phyloP scores from a whole-genome alignment of 495 filamentous ascomycete species.

The Neurospora sp. region DNA sequence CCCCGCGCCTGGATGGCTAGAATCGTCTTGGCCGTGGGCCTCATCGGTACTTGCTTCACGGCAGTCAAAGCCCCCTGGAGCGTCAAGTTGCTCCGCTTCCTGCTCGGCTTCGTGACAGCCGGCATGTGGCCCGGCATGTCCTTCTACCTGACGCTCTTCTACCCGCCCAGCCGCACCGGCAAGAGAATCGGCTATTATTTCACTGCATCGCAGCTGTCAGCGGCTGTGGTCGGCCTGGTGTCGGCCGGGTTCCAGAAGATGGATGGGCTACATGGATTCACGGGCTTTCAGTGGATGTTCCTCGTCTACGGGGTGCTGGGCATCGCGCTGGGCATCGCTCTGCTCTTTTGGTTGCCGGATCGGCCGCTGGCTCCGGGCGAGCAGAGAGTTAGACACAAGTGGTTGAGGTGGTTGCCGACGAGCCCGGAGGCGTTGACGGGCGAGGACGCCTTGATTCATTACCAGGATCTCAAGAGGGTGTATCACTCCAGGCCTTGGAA shows the following conservation, averaged over 20 bases:
- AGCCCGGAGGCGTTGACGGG: slow-evolving; percentile 63
- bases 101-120: slow-evolving; percentile 79
- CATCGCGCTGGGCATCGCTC: slow-evolving; percentile 53
- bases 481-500: slow-evolving; percentile 66
- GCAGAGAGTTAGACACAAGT: slow-evolving; percentile 31
- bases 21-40: slow-evolving; percentile 77
- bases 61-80: slow-evolving; percentile 76
- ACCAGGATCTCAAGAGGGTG: slow-evolving; percentile 71
- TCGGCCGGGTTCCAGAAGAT: slow-evolving; percentile 88
- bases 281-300: slow-evolving; percentile 94
- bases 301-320: slow-evolving; percentile 73
- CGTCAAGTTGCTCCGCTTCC: slow-evolving; percentile 80
- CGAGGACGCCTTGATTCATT: slow-evolving; percentile 72
- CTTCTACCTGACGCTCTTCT: slow-evolving; percentile 87
- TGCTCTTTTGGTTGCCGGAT: slow-evolving; percentile 88
- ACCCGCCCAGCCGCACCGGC: slow-evolving; percentile 74
- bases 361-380: slow-evolving; percentile 61
- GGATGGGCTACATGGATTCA: slow-evolving; percentile 65
- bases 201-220: slow-evolving; percentile 81
- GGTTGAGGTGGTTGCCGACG: slow-evolving; percentile 49
- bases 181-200: slow-evolving; percentile 86
- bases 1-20: slow-evolving; percentile 89
- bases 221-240: slow-evolving; percentile 80
- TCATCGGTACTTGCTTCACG: slow-evolving; percentile 74
- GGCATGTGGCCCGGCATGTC: slow-evolving; percentile 96